Evolutionary conservation across 2,329 filamentous ascomycete genomes (phyloP).

Genomic region (Elsinoe fawcettii): DNA sequence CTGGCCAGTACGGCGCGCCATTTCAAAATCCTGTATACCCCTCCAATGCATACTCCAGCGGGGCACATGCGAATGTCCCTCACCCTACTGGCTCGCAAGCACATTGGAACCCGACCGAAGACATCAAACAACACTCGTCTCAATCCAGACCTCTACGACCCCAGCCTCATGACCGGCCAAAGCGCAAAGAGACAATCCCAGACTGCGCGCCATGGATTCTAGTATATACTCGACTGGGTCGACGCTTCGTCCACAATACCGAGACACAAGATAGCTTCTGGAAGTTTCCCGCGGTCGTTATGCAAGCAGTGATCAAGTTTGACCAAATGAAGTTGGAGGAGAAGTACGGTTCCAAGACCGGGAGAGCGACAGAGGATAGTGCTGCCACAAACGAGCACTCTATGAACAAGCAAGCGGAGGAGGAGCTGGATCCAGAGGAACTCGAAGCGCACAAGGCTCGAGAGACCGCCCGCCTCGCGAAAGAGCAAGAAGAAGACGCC

Average conservation of each 20-base stretch:
- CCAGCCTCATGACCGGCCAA: constrained; percentile 70
- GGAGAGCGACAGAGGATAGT: constrained; percentile 26
- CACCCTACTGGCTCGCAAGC: not conserved
- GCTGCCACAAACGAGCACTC: constrained; percentile 16
- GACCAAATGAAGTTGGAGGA: constrained; percentile 64
- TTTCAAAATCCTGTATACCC: not conserved
- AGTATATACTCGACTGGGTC: constrained; percentile 83
- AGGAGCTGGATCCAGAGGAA: constrained; percentile 61
- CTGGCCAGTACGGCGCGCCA: not conserved
- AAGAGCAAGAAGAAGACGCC: constrained; percentile 68
- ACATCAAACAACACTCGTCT: not conserved
- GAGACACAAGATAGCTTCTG: constrained; percentile 84
- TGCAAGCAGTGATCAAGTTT: constrained; percentile 64
- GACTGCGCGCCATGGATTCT: constrained; percentile 80
- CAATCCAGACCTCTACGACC: constrained; percentile 42
- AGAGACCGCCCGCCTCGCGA: constrained; percentile 23
- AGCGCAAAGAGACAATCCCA: constrained; percentile 69
- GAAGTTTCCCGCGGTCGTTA: constrained; percentile 83
- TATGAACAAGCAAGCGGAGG: constrained; percentile 25
- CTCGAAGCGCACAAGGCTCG: constrained; percentile 49
- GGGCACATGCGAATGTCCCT: constrained; percentile 33
- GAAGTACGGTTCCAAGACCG: constrained; percentile 36
- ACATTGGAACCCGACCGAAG: not conserved
- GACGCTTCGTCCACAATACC: constrained; percentile 84
- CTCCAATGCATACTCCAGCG: not conserved